Base-by-base conservation (phyloP, 2,329 filamentous ascomycete genomes). In the Penicillium sp. region DNA sequence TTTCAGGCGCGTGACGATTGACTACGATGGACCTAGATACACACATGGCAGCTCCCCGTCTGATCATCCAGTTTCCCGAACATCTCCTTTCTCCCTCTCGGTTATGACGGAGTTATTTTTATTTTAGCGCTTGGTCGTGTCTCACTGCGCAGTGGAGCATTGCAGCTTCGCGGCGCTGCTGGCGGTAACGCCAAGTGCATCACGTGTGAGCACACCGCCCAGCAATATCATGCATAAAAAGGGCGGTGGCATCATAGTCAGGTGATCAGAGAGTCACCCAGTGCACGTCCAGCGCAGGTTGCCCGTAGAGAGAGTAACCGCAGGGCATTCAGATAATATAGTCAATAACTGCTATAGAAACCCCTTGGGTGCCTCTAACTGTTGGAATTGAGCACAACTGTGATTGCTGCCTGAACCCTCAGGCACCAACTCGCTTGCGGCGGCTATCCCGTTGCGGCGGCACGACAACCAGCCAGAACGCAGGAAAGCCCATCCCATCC, bases 361-460 rank as follows among this genome's bases (percentile, higher is more conserved):
- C n/a, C n/a, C n/a, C n/a, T n/a, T n/a, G n/a, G n/a, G n/a, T n/a
- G n/a, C n/a, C n/a, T n/a, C n/a, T n/a, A n/a, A n/a, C n/a, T n/a
- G n/a, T n/a, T n/a, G n/a, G n/a, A n/a, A n/a, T n/a, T n/a, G n/a
- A n/a, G n/a, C n/a, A n/a, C n/a, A n/a, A n/a, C 47, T 38, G 47
- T 50, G 44, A 41, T 23, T 11, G 21, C 7, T 46, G 39, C 54
- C 50, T 54, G 34, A 50, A 13, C 2, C 6, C 20, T 45, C 30
- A 60, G 55, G 53, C 51, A 49, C 3, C 13, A 36, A 33, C 55
- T 66, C 63, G 63, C 62, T 66, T 66, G 57, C 53, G 54, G 64
- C 63, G 64, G 56, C 57, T 67, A 67, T 58, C 55, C 54, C 51
- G 50, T 63, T 63, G 62, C 59, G 58, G 60, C 58, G 63, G 59